phyloP scores from a whole-genome alignment of 225 moss, liverwort and hornwort genomes.

The Bryum argenteum region DNA sequence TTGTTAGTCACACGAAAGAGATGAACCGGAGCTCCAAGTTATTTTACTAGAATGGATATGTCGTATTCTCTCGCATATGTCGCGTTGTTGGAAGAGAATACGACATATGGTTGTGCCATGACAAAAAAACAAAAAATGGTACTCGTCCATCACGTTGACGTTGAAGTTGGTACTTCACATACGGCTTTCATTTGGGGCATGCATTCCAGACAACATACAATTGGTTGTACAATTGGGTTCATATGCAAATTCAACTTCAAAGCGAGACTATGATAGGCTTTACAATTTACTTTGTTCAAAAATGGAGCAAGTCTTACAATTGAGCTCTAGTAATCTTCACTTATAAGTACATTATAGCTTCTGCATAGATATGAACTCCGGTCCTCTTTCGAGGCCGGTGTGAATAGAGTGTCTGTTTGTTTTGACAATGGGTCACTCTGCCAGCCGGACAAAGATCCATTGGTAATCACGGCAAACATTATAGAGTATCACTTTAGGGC shows the following conservation, averaged over 20 bases:
- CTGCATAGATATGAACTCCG: no score
- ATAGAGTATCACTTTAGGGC: no score
- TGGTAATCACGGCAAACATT: no score
- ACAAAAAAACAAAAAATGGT: conserved; percentile 1
- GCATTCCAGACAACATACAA: neutral
- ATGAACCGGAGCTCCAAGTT: neutral
- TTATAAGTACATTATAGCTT: no score
- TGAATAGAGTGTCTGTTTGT: no score
- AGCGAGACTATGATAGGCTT: neutral
- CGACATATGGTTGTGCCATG: neutral
- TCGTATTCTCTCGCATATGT: no score
- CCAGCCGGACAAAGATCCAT: no score
- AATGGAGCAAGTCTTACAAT: no score
- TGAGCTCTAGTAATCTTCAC: no score
- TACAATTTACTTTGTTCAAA: no score
- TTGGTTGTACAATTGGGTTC: neutral
- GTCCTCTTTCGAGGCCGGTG: no score
- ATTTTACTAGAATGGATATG: neutral
- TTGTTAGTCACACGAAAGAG: conserved; percentile 4
- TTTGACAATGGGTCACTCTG: no score
- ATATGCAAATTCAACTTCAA: neutral
- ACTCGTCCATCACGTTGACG: conserved; percentile 15
- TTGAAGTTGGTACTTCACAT: conserved; percentile 4
- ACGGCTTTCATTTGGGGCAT: neutral
- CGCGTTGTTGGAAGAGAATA: neutral